A percentile compares a stretch with the other conserved stretches of the same genome.
Conservation (phyloP, 2,329 filamentous ascomycete species). For the Colletotrichum sublineola region DNA sequence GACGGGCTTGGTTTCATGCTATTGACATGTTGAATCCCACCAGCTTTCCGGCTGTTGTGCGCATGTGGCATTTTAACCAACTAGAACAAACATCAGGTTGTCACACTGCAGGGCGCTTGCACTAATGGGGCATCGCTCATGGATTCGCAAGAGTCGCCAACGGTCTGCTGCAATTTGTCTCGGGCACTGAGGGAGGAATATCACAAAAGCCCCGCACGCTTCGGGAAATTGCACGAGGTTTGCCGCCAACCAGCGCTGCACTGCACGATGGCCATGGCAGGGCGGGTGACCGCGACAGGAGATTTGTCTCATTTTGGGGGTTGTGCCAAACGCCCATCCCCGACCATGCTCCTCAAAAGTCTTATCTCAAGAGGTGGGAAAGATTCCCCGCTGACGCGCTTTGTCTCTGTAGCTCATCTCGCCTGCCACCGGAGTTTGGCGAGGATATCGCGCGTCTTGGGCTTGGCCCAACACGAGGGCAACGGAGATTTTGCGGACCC, state of each 20-base stretch:
- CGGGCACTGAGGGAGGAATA: background rate
- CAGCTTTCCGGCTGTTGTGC: background rate
- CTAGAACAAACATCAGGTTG: background rate
- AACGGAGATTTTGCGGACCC: background rate
- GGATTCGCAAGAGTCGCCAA: background rate
- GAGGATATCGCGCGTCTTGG: background rate
- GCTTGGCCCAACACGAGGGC: background rate
- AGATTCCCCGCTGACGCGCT: background rate
- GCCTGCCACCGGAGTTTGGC: background rate
- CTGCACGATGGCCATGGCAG: background rate
- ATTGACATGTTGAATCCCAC: background rate
- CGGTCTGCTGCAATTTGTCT: background rate
- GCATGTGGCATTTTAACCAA: conserved; percentile 8
- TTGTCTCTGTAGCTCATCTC: conserved; percentile 14
- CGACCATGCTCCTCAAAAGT: background rate
- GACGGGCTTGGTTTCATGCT: background rate
- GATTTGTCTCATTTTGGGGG: background rate
- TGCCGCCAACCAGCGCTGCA: background rate
- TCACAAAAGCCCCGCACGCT: background rate
- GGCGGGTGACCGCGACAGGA: background rate
- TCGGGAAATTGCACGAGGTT: conserved; percentile 2
- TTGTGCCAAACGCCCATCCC: background rate
- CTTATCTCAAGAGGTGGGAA: background rate
- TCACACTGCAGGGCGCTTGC: conserved; percentile 22
- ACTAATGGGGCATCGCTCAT: conserved; percentile 17